A percentile compares a stretch with the other conserved stretches of the same genome.
phyloP scores from a whole-genome alignment of 208 protist species.

The Wallacemonas collosoma region DNA sequence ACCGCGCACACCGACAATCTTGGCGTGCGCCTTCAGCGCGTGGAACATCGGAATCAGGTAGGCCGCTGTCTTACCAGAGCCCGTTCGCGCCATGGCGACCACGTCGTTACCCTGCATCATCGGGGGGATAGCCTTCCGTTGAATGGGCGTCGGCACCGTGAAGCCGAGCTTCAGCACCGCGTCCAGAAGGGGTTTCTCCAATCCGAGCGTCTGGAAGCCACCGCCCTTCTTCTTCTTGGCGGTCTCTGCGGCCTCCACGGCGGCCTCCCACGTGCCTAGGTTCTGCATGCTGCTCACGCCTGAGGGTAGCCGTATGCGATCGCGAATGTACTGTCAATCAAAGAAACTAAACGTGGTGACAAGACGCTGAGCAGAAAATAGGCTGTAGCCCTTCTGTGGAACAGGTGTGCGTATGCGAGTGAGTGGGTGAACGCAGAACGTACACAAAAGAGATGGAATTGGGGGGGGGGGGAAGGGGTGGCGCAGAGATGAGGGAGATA shows the following conservation, averaged over 20 bases:
- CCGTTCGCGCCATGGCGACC: conserved; percentile 99
- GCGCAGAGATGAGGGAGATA: no score
- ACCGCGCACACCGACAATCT: conserved; percentile 94
- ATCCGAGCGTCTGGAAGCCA: conserved; percentile 88
- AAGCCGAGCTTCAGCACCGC: conserved; percentile 96
- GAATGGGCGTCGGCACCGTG: conserved; percentile 99
- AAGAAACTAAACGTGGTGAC: conserved; percentile 20
- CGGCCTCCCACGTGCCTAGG: conserved; percentile 75
- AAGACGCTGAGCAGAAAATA: background rate
- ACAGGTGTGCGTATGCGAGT: no score
- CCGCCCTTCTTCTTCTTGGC: conserved; percentile 84
- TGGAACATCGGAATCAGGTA: conserved; percentile 99
- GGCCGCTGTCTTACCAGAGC: conserved; percentile 99
- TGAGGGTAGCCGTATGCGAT: background rate
- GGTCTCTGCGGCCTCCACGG: conserved; percentile 48
- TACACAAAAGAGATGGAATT: no score
- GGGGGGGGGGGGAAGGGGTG: no score
- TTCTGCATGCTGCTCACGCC: conserved; percentile 39
- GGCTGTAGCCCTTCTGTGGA: background rate
- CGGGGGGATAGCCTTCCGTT: conserved; percentile 96
- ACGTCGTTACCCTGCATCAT: conserved; percentile 96
- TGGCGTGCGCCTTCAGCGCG: conserved; percentile 89
- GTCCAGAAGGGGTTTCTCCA: conserved; percentile 92
- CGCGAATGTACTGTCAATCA: conserved; percentile 15
- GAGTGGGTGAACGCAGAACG: no score